A percentile compares a stretch with the other conserved stretches of the same genome.
Conservation (phyloP, 768 basidiomycete species). For the Tricholoma furcatifolium region DNA sequence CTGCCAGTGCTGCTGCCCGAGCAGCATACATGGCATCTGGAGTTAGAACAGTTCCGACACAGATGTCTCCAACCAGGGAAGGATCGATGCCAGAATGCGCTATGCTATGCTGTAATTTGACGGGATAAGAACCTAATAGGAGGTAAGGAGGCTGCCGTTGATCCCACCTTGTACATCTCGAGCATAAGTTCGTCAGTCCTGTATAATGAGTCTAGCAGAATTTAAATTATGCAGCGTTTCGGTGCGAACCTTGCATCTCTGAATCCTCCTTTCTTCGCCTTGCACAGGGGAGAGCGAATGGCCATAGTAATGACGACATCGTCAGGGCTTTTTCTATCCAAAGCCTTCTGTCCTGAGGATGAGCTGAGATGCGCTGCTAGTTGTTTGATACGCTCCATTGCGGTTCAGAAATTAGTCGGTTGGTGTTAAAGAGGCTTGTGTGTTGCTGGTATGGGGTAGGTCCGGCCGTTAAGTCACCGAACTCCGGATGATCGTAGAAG, state of each 20-base stretch:
- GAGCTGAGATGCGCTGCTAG: constrained; percentile 57
- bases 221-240: background rate
- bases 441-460: too few species aligned
- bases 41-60: constrained; percentile 75
- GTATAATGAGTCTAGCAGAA: background rate
- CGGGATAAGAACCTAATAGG: background rate
- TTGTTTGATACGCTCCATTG: constrained; percentile 67
- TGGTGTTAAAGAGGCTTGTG: too few species aligned
- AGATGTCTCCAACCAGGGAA: constrained; percentile 68
- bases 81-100: constrained; percentile 60
- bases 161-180: constrained; percentile 72
- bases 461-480: too few species aligned
- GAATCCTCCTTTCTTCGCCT: constrained; percentile 73
- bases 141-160: background rate
- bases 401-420: background rate
- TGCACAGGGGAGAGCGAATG: constrained; percentile 73
- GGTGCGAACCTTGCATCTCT: constrained; percentile 61
- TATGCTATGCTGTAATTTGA: constrained; percentile 50
- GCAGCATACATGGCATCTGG: constrained; percentile 68
- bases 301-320: constrained; percentile 86
- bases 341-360: constrained; percentile 43
- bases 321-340: constrained; percentile 61
- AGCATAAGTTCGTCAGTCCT: constrained; percentile 80
- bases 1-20: constrained; percentile 71
- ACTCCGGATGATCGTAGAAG: background rate